Percentiles rank a stretch among this genome's conserved stretches.
Evolutionary conservation across 176 grass and related monocot species (phyloP).

Genomic region (Echinochloa phyllopogon): DNA sequence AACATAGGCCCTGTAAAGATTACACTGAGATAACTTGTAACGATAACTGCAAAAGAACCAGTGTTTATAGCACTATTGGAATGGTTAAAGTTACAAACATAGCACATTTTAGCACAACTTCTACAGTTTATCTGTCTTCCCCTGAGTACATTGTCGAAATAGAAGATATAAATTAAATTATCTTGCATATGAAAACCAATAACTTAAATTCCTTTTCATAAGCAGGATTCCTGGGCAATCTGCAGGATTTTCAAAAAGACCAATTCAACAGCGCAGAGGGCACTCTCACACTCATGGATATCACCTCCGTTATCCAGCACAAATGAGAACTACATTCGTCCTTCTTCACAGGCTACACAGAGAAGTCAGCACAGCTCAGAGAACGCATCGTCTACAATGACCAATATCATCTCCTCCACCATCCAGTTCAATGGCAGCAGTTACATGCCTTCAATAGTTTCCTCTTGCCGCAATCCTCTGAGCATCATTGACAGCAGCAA

Average conservation of each 20-base stretch:
- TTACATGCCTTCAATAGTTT: slow-evolving; percentile 54
- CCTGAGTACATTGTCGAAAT: slow-evolving; percentile 6
- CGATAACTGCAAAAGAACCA: neutral
- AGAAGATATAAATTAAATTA: slow-evolving; percentile 4
- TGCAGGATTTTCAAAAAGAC: slow-evolving; percentile 99
- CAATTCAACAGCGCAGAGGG: slow-evolving; percentile 76
- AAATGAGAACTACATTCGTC: slow-evolving; percentile 50
- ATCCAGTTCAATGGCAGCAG: slow-evolving; percentile 55
- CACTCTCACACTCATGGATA: slow-evolving; percentile 80
- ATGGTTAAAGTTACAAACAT: neutral
- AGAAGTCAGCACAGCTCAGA: slow-evolving; percentile 55
- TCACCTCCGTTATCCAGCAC: slow-evolving; percentile 54
- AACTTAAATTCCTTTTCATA: slow-evolving; percentile 26
- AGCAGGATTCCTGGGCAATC: slow-evolving; percentile 96
- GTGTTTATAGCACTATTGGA: neutral
- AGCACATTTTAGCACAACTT: neutral
- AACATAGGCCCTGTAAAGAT: neutral
- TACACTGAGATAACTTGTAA: slow-evolving; percentile 20
- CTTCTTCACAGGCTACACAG: slow-evolving; percentile 35
- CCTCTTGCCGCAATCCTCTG: slow-evolving; percentile 51
- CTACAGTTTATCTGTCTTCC: slow-evolving; percentile 16
- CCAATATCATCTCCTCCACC: slow-evolving; percentile 46
- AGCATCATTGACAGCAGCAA: slow-evolving; percentile 53
- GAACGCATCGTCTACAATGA: slow-evolving; percentile 55
- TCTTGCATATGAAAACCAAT: slow-evolving; percentile 20